Percentiles rank a stretch among this genome's conserved stretches.
These are phyloP conservation scores for Fusarium phyllophilum DNA, from an alignment of 2,329 filamentous ascomycete genomes.

Conservation along the genomic window DNA sequence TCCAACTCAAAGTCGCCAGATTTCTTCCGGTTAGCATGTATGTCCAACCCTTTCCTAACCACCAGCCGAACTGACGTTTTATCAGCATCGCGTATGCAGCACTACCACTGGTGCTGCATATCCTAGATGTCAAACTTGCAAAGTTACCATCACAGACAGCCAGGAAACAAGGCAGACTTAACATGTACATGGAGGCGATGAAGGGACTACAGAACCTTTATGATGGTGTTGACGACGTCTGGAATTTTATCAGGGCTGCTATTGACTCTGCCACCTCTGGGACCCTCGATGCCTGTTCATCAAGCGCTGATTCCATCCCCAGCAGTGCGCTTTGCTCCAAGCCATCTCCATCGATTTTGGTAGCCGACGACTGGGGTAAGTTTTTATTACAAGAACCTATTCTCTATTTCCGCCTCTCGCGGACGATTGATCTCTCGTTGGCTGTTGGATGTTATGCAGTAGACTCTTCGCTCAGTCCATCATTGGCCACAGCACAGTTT, in stretches of 20 bases:
- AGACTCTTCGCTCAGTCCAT: not conserved
- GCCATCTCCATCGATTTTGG: fast-evolving
- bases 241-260: not conserved
- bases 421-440: not conserved
- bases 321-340: fast-evolving
- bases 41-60: not conserved
- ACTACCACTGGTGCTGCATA: fast-evolving
- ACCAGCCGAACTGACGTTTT: not conserved
- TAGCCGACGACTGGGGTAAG: not conserved
- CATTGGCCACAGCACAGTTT: fast-evolving
- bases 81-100: not conserved
- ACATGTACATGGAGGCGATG: not conserved
- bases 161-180: not conserved
- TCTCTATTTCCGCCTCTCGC: not conserved
- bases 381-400: not conserved
- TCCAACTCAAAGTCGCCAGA: constrained; percentile 7
- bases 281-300: not conserved
- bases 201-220: not conserved
- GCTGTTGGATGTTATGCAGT: fast-evolving
- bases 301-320: fast-evolving
- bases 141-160: not conserved
- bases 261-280: not conserved
- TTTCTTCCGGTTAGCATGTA: constrained; percentile 27
- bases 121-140: fast-evolving
- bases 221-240: not conserved